A percentile compares a stretch with the other conserved stretches of the same genome.
These are phyloP conservation scores for Populus tomentosa DNA, from an alignment of 441 rosid species.

Conservation along the genomic window DNA sequence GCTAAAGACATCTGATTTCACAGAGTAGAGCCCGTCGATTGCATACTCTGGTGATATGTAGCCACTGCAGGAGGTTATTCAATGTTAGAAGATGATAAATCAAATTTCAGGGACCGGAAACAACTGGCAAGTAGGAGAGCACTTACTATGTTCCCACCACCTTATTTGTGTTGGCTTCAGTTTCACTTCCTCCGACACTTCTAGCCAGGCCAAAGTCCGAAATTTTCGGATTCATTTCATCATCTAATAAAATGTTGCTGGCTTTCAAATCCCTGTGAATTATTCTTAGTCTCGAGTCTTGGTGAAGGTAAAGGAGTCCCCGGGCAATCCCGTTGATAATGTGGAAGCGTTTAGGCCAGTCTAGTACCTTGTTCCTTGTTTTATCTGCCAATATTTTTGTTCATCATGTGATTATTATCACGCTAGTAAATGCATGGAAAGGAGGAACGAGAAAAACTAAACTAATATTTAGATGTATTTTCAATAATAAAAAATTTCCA, in stretches of 20 bases:
- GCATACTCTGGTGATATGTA: conserved; percentile 23
- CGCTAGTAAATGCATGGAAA: not conserved
- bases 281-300: conserved; percentile 40
- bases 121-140: no score
- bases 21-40: conserved; percentile 28
- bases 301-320: conserved; percentile 45
- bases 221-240: no score
- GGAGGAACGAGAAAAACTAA: not conserved
- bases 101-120: no score
- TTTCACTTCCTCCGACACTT: no score
- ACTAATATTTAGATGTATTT: not conserved
- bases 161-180: no score
- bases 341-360: conserved; percentile 27
- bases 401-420: not conserved
- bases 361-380: conserved; percentile 8
- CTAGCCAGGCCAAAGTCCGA: no score
- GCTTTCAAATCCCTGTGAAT: conserved; percentile 12
- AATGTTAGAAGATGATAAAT: no score
- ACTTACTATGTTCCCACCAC: no score
- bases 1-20: conserved; percentile 41
- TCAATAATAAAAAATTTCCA: not conserved
- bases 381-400: conserved; percentile 16
- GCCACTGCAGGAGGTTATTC: no score
- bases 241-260: no score
- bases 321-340: conserved; percentile 37